Base-by-base conservation (phyloP, 805 yeast genomes). In the Metschnikowia shivogae region DNA sequence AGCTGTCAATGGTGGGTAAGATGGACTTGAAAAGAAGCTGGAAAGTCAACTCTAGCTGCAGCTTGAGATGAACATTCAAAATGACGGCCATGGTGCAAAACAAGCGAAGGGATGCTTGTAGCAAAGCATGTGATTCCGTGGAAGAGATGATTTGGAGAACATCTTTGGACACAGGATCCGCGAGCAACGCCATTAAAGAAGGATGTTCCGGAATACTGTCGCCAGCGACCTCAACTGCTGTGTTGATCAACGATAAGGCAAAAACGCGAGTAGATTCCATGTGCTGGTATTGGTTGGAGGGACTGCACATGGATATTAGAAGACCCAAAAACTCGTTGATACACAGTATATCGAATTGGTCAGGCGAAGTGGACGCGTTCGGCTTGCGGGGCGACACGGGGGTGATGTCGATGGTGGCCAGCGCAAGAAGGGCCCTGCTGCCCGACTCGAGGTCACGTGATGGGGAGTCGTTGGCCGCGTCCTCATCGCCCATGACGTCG, bases 191-290 rank as follows among this genome's bases (percentile, higher is more conserved):
- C 60, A 88, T 75, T 37, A 90, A 67, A 4, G 83, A 73, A 2
- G 86, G 81, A 58, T 86, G 92, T 11, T 54, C 47, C 1, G 73
- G 68, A 42, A 89, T 73, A 12, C 69, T 72, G 43, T 72, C 68
- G 3, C 97, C 97, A 9, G 89, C 73, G 5, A 87, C 82, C 63
- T 93, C 98, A 39, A 93, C 74, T 1, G 95, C 85, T 0, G 84
- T 82, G 44, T 81, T 82, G 34, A 93, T 72, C 34, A 92, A 74
- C 26, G 83, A 77, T 31, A 93, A 66, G 0, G 96, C 93, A 67
- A 92, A 81, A 11, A 87, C 83, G 45, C 96, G 78, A 0, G 97
- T 83, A 24, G 88, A 76, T 61, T 92, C 97, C 50, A 92, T 86
- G 57, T 89, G 93, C 56, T 86, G 89, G 56, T 80, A 79, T 59